Evolutionary conservation across 495 filamentous ascomycete genomes (phyloP).

Genomic region (Neurospora hispaniola): DNA sequence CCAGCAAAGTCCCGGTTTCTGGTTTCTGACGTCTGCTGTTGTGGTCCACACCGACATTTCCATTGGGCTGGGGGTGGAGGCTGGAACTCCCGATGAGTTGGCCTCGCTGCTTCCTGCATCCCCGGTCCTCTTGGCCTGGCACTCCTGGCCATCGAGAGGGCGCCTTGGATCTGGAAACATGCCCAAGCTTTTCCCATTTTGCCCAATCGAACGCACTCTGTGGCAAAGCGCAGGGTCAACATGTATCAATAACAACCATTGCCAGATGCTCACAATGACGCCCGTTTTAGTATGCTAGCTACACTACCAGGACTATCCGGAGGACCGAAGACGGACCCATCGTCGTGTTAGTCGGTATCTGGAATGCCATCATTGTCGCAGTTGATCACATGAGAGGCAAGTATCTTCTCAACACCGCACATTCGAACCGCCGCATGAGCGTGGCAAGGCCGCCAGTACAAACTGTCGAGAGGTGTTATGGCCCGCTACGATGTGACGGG

Average conservation of each 20-base stretch:
- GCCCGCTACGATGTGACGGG: background rate
- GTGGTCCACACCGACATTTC: slow-evolving; percentile 25
- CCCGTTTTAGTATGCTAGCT: background rate
- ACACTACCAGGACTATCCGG: background rate
- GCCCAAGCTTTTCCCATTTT: slow-evolving; percentile 1
- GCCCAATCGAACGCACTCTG: background rate
- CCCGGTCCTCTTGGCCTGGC: slow-evolving; percentile 12
- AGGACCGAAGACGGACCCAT: background rate
- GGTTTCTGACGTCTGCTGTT: background rate
- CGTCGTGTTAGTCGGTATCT: background rate
- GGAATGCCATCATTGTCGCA: background rate
- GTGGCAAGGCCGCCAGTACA: background rate
- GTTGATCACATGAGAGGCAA: background rate
- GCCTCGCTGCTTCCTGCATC: slow-evolving; percentile 13
- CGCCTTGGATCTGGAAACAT: background rate
- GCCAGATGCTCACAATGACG: background rate
- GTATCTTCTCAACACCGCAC: background rate
- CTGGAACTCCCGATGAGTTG: slow-evolving; percentile 15
- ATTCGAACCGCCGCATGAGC: background rate
- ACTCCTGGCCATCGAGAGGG: background rate
- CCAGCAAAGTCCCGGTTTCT: background rate
- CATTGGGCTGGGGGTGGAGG: slow-evolving; percentile 15
- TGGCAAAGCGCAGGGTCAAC: background rate
- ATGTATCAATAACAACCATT: background rate
- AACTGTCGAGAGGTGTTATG: background rate